Evolutionary conservation across 352 stramenopile genomes (phyloP).

Genomic region (Discostella stelligera): DNA sequence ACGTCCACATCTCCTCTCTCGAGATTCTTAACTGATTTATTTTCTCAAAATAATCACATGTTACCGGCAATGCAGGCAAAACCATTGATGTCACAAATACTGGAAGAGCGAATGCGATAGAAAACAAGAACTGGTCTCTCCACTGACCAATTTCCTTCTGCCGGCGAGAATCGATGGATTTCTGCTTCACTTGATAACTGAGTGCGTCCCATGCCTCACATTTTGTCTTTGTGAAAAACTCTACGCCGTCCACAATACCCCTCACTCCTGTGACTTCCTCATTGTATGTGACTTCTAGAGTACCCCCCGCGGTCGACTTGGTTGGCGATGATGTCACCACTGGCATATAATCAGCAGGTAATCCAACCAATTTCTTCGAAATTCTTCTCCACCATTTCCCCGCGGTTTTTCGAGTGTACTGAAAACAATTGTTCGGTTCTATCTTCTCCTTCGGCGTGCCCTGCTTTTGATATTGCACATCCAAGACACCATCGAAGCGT

Average conservation of each 20-base stretch:
- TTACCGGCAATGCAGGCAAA: conserved; percentile 31
- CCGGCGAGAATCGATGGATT: conserved; percentile 85
- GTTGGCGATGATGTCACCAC: neutral
- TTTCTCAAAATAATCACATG: conserved; percentile 36
- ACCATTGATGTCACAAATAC: conserved; percentile 92
- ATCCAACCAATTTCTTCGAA: neutral
- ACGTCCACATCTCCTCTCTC: conserved; percentile 56
- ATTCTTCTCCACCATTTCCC: neutral
- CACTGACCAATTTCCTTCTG: conserved; percentile 86
- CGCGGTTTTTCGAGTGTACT: neutral
- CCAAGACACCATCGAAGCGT: conserved; percentile 24
- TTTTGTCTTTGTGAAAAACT: conserved; percentile 12
- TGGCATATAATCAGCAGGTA: neutral
- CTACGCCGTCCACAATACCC: conserved; percentile 40
- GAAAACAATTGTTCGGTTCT: neutral
- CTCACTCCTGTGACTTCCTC: conserved; percentile 28
- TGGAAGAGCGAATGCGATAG: conserved; percentile 89
- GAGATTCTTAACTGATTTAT: conserved; percentile 27
- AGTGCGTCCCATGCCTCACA: conserved; percentile 45
- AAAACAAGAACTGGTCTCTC: conserved; percentile 87
- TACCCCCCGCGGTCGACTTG: neutral
- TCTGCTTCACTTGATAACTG: conserved; percentile 67
- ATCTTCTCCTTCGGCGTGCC: conserved; percentile 2
- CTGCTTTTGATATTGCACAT: conserved; percentile 19
- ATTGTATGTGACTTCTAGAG: conserved; percentile 50